Evolutionary conservation across 2,329 filamentous ascomycete genomes (phyloP), one percentile per base, ranked within the genome.

Genomic region (Bisporella sp.): DNA sequence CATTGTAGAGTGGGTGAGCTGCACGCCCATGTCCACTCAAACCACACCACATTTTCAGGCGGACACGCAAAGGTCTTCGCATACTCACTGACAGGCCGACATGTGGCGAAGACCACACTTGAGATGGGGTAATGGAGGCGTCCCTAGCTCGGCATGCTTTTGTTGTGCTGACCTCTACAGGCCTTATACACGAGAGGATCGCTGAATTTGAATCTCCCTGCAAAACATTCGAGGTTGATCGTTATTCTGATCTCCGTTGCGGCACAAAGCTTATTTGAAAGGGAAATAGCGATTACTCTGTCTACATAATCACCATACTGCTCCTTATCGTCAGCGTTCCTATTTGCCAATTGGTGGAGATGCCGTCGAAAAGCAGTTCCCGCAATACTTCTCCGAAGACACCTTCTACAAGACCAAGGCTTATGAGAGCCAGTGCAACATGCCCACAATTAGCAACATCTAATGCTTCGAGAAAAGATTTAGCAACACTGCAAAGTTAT

Each of bases 381-480:
- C 60, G 54, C 53, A 56, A 47, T 59, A 67, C 72, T 1, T 70
- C 71, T 11, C 68, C 70, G 21, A 69, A 71, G 41, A 64, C 67
- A 32, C 59, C 62, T 46, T 62, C 64, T 50, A 69, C 75, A 56
- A 71, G 78, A 52, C 79, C 79, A 35, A 72, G 73, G 46, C 69
- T 82, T 41, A 68, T 81, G 41, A 71, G 79, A 52, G 75, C 78
- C 31, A 72, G 71, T 48, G 75, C 74, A 32, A 82, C 78, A 8
- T 78, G 78, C 54, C 78, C 79, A 4, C 79, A 77, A 31, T 74
- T 82, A 56, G 81, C 76, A 9, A 72, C 75, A 4, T 77, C 76
- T 32, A 78, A 75, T 56, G 73, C 73, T 33, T 76, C 73, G 54
- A 69, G 73, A 48, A 73, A 74, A 49, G 70, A 78, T 39, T 66